These are phyloP conservation scores for Suhomyces kunorum DNA, from an alignment of 1,139 yeast species.

Conservation along the genomic window DNA sequence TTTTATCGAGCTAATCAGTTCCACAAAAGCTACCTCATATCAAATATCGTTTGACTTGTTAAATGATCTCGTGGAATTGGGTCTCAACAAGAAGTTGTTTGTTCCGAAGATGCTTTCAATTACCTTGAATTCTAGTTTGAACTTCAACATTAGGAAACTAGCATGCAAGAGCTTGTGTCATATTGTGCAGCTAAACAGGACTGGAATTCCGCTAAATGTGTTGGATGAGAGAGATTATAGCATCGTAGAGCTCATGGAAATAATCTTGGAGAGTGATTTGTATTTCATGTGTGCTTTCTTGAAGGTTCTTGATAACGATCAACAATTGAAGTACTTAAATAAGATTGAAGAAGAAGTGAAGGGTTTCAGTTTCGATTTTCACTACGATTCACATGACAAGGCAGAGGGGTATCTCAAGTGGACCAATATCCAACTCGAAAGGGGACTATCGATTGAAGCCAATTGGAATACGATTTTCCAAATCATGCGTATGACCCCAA, in stretches of 20 bases:
- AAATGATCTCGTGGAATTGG: slow-evolving; percentile 29
- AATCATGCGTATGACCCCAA: slow-evolving; percentile 20
- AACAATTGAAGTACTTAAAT: neutral
- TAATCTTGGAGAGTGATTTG: slow-evolving; percentile 8
- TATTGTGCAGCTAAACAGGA: neutral
- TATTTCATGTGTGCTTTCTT: slow-evolving; percentile 27
- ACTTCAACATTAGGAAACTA: slow-evolving; percentile 39
- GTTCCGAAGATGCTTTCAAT: slow-evolving; percentile 28
- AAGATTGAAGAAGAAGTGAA: slow-evolving; percentile 3
- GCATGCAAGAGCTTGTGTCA: slow-evolving; percentile 17
- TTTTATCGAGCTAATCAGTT: slow-evolving; percentile 55
- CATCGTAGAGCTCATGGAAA: neutral
- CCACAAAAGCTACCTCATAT: slow-evolving; percentile 14
- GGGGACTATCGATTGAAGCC: slow-evolving; percentile 1
- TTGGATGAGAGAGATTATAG: neutral
- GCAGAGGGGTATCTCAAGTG: slow-evolving; percentile 37
- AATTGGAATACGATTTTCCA: slow-evolving; percentile 24
- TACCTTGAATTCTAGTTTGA: slow-evolving; percentile 29
- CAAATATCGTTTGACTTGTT: slow-evolving; percentile 30
- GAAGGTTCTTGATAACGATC: neutral
- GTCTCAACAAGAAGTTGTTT: slow-evolving; percentile 29
- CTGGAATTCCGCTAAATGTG: neutral
- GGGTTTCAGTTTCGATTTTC: slow-evolving; percentile 29
- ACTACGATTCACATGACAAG: slow-evolving; percentile 28
- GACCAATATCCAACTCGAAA: slow-evolving; percentile 15